Evolutionary conservation across 768 basidiomycete species (phyloP), one percentile per base, ranked within the genome.

Genomic region (Phanerochaete sordida): DNA sequence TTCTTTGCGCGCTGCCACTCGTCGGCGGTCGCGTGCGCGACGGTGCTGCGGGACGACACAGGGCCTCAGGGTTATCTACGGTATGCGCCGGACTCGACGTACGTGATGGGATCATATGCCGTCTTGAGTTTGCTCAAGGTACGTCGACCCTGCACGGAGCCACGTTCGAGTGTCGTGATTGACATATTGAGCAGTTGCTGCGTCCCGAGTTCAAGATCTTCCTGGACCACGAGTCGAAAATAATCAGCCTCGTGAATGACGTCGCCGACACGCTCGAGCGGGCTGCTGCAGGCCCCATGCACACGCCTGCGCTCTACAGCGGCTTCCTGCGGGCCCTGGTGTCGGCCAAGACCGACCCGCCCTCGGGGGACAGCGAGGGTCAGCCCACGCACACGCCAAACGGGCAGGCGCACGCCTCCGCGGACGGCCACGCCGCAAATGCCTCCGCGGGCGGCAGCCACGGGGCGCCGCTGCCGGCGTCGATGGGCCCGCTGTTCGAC

Each of bases 41-140:
- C 76, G 33, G 74, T 93, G 48, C 85, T 95, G 21, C 84, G 88
- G 19, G 94, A 96, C 65, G 80, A 88, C 62, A 79, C 96, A 26
- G 89, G 86, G 0, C 90, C 92, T 1, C 76, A 78, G 24, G 93
- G 91, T 1, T 89, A 79, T 65, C 76, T 97, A 71, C 86, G 82
- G 63, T 95, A 93, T 73, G 84, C 91, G 0, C 91, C 94, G 3
- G 95, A 98, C 72, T 90, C 91, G 5, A 89, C 91, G 66, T 96
- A 91, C 64, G 95, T 98, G 9, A 88, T 91, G 76, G 84, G 84
- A 47, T 90, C 90, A n/a, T 97, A 98, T 73, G 95, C 93, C 0
- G 90, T 98, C 7, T 77, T 97, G 59, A 96, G 90, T 68, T 77
- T 98, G 64, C 79, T 99, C 62, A 98, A 98, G 87, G 91, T 93